These are phyloP conservation scores for Penicillium alfredii DNA, from an alignment of 495 filamentous ascomycete genomes.

Conservation along the genomic window DNA sequence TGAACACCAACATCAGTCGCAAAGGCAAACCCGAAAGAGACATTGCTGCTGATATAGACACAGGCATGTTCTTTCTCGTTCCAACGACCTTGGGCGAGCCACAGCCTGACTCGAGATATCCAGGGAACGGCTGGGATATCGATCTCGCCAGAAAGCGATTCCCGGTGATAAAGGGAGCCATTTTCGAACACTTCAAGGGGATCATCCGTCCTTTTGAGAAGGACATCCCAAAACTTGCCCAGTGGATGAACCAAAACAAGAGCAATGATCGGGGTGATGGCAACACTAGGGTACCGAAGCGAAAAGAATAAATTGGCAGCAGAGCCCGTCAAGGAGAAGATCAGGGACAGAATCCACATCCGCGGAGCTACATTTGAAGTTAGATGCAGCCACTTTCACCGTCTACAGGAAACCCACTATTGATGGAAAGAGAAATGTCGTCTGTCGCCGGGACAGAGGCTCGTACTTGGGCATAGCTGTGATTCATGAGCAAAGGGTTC, in stretches of 20 bases:
- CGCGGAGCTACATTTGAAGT: constrained; percentile 48
- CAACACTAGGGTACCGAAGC: constrained; percentile 82
- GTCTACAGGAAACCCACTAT: constrained; percentile 34
- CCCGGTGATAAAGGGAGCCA: constrained; percentile 22
- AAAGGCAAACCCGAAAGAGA: constrained; percentile 87
- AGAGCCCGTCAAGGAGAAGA: constrained; percentile 75
- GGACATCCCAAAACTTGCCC: constrained; percentile 68
- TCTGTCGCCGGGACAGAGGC: constrained; percentile 71
- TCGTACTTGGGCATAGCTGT: constrained; percentile 63
- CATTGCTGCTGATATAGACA: constrained; percentile 84
- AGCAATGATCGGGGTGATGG: constrained; percentile 79
- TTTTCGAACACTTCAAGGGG: constrained; percentile 47
- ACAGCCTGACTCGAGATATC: constrained; percentile 45
- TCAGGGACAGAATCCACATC: constrained; percentile 73
- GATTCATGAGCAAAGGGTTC: too few relatives aligned
- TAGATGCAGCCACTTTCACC: background rate
- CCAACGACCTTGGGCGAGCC: constrained; percentile 76
- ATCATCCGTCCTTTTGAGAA: constrained; percentile 57
- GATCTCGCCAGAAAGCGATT: constrained; percentile 11
- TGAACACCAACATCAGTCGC: constrained; percentile 40
- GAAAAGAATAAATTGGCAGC: constrained; percentile 77
- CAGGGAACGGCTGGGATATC: constrained; percentile 7
- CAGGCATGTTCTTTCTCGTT: constrained; percentile 85
- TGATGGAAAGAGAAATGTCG: constrained; percentile 67
- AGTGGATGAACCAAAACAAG: constrained; percentile 75